These are phyloP conservation scores for Apiospora pterosperma DNA, from an alignment of 2,329 filamentous ascomycete genomes.

Conservation along the genomic window DNA sequence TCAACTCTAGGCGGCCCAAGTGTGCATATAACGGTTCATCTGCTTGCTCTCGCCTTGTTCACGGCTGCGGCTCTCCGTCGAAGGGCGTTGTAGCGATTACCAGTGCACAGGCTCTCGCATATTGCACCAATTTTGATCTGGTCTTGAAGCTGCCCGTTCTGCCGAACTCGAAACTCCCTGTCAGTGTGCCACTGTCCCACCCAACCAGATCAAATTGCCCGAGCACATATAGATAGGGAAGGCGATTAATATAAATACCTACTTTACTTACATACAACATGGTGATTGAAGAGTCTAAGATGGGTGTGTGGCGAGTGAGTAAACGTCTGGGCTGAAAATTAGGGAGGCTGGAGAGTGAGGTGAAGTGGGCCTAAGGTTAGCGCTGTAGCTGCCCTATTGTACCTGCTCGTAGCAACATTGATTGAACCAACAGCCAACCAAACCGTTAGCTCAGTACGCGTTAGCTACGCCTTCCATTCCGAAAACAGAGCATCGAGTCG, in stretches of 20 bases:
- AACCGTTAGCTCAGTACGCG: not conserved
- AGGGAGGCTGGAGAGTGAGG: not conserved
- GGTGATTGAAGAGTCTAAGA: too few relatives aligned
- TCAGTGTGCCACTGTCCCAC: too few relatives aligned
- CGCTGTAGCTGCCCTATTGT: not conserved
- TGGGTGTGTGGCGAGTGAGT: too few relatives aligned
- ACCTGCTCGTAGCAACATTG: not conserved
- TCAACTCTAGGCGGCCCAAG: slow-evolving; percentile 41
- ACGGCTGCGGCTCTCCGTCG: slow-evolving; percentile 2
- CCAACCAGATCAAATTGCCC: too few relatives aligned
- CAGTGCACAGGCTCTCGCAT: not conserved
- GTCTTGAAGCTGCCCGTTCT: too few relatives aligned
- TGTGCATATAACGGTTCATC: slow-evolving; percentile 43
- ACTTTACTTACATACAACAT: too few relatives aligned
- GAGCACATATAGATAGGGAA: too few relatives aligned
- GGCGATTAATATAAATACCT: too few relatives aligned
- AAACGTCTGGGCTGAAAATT: not conserved
- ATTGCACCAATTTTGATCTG: too few relatives aligned
- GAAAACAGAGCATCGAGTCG: slow-evolving; percentile 22
- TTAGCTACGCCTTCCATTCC: slow-evolving; percentile 24
- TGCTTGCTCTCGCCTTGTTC: slow-evolving; percentile 34
- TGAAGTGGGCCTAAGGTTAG: not conserved
- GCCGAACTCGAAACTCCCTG: too few relatives aligned
- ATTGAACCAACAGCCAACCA: not conserved
- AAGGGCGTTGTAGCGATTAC: not conserved